These are phyloP conservation scores for Saururus chinensis DNA, from an alignment of 164 flowering plant genomes.

Conservation along the genomic window DNA sequence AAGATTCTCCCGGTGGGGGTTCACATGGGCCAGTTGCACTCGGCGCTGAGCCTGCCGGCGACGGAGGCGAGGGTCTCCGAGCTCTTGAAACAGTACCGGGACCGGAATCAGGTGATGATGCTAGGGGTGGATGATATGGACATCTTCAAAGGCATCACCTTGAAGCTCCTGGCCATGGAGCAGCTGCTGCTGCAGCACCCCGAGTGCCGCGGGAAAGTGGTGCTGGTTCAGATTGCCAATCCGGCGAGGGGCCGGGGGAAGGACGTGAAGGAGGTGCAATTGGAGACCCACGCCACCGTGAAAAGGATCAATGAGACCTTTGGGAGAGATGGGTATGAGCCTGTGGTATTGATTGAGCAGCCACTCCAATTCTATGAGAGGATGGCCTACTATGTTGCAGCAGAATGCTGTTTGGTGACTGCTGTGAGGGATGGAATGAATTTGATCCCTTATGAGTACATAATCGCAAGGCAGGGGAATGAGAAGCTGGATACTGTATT, in stretches of 20 bases:
- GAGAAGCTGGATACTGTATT: conserved; percentile 40
- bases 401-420: conserved; percentile 48
- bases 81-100: conserved; percentile 35
- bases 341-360: conserved; percentile 41
- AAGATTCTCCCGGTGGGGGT: conserved; percentile 75
- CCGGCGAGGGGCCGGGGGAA: conserved; percentile 67
- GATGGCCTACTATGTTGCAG: conserved; percentile 56
- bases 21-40: conserved; percentile 60
- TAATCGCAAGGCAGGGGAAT: conserved; percentile 58
- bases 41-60: conserved; percentile 44
- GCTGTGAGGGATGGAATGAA: conserved; percentile 84
- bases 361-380: conserved; percentile 48
- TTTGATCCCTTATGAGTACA: conserved; percentile 64
- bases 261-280: conserved; percentile 63
- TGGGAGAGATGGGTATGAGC: conserved; percentile 47
- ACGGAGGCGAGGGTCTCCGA: conserved; percentile 49
- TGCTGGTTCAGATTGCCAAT: conserved; percentile 68
- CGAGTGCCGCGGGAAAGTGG: conserved; percentile 56
- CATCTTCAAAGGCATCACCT: conserved; percentile 63
- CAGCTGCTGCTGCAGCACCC: conserved; percentile 60
- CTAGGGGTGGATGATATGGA: conserved; percentile 83
- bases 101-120: conserved; percentile 30
- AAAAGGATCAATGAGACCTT: conserved; percentile 45
- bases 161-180: conserved; percentile 73
- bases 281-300: conserved; percentile 39